phyloP scores from a whole-genome alignment of 192 early-diverging fungal species.

The Umbelopsis sp. region DNA sequence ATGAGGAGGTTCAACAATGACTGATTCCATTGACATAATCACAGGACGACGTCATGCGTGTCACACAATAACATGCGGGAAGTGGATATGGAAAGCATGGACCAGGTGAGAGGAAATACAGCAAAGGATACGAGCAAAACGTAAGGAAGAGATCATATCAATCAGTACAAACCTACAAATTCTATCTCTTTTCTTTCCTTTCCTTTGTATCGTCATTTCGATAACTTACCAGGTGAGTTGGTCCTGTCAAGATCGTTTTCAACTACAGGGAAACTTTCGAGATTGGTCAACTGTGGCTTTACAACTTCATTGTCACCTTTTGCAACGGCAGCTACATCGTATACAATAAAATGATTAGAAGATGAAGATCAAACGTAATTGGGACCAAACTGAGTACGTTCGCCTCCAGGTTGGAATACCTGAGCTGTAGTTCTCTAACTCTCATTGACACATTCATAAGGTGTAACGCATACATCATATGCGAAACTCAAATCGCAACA shows the following conservation, averaged over 20 bases:
- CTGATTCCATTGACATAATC: conserved; percentile 4
- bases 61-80: conserved; percentile 14
- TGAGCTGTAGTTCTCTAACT: too few relatives aligned
- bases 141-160: neutral
- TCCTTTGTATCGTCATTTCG: neutral
- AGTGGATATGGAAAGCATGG: conserved; percentile 5
- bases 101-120: conserved; percentile 1
- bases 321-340: neutral
- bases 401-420: too few relatives aligned
- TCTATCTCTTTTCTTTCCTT: neutral
- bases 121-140: neutral
- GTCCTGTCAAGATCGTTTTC: conserved; percentile 3
- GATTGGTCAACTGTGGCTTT: neutral
- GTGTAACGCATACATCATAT: neutral
- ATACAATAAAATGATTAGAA: neutral
- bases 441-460: neutral
- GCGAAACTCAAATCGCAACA: neutral
- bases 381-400: too few relatives aligned
- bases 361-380: too few relatives aligned
- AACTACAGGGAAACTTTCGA: conserved; percentile 15
- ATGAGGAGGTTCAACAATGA: conserved; percentile 18
- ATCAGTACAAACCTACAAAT: neutral
- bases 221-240: conserved; percentile 2
- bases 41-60: conserved; percentile 11
- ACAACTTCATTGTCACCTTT: conserved; percentile 13